Evolutionary conservation across 1,139 yeast species (phyloP).

Genomic region (Yamadazyma blattariae): DNA sequence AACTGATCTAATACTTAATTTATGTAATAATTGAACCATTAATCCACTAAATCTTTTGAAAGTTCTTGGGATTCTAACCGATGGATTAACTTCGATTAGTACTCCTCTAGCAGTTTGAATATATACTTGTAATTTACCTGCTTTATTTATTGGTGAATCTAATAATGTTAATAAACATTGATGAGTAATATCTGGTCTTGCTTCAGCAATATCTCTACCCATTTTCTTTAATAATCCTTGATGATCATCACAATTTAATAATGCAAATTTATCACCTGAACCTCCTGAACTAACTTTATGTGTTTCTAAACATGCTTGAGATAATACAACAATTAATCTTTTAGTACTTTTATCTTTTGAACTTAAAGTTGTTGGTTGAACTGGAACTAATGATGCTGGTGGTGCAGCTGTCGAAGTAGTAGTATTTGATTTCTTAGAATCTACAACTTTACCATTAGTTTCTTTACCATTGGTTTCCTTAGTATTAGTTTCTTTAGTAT

Average conservation of each 20-base stretch:
- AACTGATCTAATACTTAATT: conserved; percentile 88
- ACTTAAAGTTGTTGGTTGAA: conserved; percentile 74
- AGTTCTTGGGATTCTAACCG: conserved; percentile 96
- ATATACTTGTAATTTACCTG: conserved; percentile 93
- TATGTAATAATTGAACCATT: conserved; percentile 94
- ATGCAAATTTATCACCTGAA: conserved; percentile 91
- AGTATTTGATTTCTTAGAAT: not conserved
- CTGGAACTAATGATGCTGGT: conserved; percentile 76
- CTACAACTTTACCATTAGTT: not conserved
- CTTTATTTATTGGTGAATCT: conserved; percentile 96
- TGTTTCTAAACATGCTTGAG: conserved; percentile 94
- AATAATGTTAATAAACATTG: conserved; percentile 88
- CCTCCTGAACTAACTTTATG: conserved; percentile 83
- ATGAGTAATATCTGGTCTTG: conserved; percentile 97
- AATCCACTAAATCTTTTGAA: conserved; percentile 96
- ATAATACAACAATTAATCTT: conserved; percentile 85
- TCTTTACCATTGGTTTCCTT: not conserved
- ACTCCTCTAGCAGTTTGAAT: conserved; percentile 96
- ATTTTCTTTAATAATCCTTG: conserved; percentile 92
- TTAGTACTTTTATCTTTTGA: conserved; percentile 82
- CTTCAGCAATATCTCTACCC: conserved; percentile 97
- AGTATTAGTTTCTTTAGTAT: too few relatives aligned
- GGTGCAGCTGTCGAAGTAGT: conserved; percentile 19
- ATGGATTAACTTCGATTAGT: conserved; percentile 90
- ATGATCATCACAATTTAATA: conserved; percentile 96